phyloP scores from a whole-genome alignment of 2,329 filamentous ascomycete genomes.

The Alternaria sp. region DNA sequence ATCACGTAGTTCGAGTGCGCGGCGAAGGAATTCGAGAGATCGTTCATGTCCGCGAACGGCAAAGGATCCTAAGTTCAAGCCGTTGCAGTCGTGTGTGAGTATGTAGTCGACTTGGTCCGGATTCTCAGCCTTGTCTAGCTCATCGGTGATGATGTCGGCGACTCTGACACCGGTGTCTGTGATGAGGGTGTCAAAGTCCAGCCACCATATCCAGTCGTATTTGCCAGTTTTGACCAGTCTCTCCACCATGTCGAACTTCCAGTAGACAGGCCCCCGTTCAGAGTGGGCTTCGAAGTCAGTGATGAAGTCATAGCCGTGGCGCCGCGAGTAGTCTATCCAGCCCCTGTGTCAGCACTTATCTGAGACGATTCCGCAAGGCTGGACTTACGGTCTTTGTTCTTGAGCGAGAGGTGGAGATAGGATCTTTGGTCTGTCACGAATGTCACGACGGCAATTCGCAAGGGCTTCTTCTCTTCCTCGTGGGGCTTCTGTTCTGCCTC shows the following conservation, averaged over 20 bases:
- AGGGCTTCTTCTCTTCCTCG: conserved; percentile 23
- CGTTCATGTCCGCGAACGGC: conserved; percentile 48
- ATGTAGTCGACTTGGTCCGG: conserved; percentile 50
- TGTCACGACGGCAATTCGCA: conserved; percentile 47
- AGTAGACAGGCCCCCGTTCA: conserved; percentile 42
- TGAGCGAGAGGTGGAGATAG: conserved; percentile 49
- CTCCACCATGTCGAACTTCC: conserved; percentile 53
- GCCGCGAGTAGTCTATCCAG: conserved; percentile 49
- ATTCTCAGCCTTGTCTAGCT: conserved; percentile 39
- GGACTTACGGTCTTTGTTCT: conserved; percentile 49
- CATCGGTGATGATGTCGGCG: conserved; percentile 48
- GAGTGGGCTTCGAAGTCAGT: conserved; percentile 51
- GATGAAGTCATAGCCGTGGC: conserved; percentile 53
- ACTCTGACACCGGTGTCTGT: conserved; percentile 51
- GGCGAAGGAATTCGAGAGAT: conserved; percentile 47
- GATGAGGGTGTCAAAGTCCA: conserved; percentile 55
- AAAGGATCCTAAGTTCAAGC: conserved; percentile 53
- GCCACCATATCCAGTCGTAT: conserved; percentile 56
- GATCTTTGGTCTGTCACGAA: conserved; percentile 50
- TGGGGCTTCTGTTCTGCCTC: conserved; percentile 6
- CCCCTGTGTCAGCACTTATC: conserved; percentile 8
- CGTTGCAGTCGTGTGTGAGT: conserved; percentile 52
- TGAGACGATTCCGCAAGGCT: neutral
- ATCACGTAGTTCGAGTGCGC: conserved; percentile 39
- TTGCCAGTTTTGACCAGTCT: conserved; percentile 44